Conservation (phyloP, 2,329 filamentous ascomycete genomes). For the Fusarium sp. region DNA sequence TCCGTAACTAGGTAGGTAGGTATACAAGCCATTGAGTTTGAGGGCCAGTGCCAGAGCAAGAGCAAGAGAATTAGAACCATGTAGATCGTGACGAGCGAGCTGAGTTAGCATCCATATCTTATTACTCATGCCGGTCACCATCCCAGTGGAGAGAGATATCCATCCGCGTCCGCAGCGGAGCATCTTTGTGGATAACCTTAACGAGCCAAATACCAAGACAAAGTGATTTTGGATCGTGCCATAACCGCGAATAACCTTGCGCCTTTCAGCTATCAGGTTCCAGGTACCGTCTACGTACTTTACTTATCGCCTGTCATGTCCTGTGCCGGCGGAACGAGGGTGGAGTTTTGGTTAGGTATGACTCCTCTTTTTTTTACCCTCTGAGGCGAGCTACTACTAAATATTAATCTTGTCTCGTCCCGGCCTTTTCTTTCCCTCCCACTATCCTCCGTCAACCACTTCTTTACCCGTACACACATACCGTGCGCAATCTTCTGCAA, state of each 20-base stretch:
- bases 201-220: background rate
- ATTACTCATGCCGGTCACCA: conserved; percentile 18
- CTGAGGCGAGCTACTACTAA: conserved; percentile 28
- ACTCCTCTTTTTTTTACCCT: conserved; percentile 42
- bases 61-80: background rate
- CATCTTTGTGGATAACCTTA: conserved; percentile 44
- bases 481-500: conserved; percentile 32
- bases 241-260: conserved; percentile 42
- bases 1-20: background rate
- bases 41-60: background rate
- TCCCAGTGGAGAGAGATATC: conserved; percentile 29
- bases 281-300: conserved; percentile 6
- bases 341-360: conserved; percentile 40
- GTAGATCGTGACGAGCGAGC: conserved; percentile 1
- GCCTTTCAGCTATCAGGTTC: conserved; percentile 29
- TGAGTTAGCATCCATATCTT: background rate
- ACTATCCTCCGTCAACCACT: conserved; percentile 26
- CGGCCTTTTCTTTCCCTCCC: conserved; percentile 25
- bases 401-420: conserved; percentile 41
- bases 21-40: background rate
- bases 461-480: conserved; percentile 18
- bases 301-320: conserved; percentile 37
- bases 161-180: conserved; percentile 40
- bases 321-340: conserved; percentile 40
- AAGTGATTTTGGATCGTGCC: conserved; percentile 21